These are phyloP conservation scores for Lachnellula arida DNA, from an alignment of 2,329 filamentous ascomycete genomes.

Conservation along the genomic window DNA sequence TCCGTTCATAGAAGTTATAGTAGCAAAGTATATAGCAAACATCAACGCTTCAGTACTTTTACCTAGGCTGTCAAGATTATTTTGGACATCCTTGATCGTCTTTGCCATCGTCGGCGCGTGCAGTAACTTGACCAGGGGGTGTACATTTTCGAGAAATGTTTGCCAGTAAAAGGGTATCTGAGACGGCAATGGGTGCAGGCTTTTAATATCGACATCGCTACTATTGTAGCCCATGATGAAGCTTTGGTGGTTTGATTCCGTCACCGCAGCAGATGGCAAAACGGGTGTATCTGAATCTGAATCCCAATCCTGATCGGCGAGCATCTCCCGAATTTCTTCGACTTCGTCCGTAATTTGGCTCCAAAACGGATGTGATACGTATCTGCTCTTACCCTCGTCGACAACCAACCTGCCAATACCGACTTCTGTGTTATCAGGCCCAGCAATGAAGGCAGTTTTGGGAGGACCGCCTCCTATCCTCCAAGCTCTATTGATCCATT, in stretches of 20 bases:
- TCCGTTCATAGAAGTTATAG: constrained; percentile 39
- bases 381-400: constrained; percentile 63
- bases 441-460: constrained; percentile 31
- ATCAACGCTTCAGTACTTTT: constrained; percentile 42
- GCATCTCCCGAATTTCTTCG: constrained; percentile 29
- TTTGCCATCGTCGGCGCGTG: constrained; percentile 64
- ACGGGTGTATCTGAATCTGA: constrained; percentile 26
- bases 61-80: constrained; percentile 52
- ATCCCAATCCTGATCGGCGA: constrained; percentile 26
- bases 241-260: constrained; percentile 62
- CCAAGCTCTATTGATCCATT: constrained; percentile 23
- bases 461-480: constrained; percentile 25
- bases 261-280: constrained; percentile 42
- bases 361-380: constrained; percentile 75
- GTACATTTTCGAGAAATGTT: constrained; percentile 67
- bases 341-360: constrained; percentile 66
- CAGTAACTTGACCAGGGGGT: constrained; percentile 66
- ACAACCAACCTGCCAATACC: constrained; percentile 61
- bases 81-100: constrained; percentile 55
- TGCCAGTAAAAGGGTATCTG: constrained; percentile 66
- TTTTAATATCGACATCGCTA: constrained; percentile 59
- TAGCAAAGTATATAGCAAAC: constrained; percentile 53
- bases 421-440: constrained; percentile 34
- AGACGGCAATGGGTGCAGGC: constrained; percentile 60
- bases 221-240: constrained; percentile 73